Base-by-base conservation (phyloP, 257 asterid species). In the Lycium barbarum region DNA sequence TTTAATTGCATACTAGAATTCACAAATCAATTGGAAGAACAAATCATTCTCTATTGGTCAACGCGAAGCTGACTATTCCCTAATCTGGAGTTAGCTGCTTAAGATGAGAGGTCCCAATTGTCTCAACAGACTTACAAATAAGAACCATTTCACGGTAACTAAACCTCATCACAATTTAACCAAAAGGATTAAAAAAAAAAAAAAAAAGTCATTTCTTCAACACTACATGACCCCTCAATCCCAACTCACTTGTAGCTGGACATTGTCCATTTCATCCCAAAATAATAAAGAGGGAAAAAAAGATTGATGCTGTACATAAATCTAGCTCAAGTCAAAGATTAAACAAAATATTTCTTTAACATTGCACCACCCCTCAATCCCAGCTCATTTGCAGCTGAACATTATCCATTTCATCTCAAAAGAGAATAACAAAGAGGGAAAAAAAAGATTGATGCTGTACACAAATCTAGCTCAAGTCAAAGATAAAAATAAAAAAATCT, bases 181-280 rank as follows among this genome's bases (percentile, higher is more conserved):
- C 12, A n/a, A 18, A 58, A 58, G 22, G 33, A 26, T 26, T 26
- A 26, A 26, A 26, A 26, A 57, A 17, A 26, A 26, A 26, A 57
- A 17, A 63, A n/a, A 22, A 66, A 68, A n/a, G 15, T 68, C 1
- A 68, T 14, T 38, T 68, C 78, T 36, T 38, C 9, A 68, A 36
- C 26, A 15, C 15, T 13, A 36, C 76, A 68, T 13, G 17, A 38
- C 53, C 15, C 53, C 78, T 38, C 54, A 38, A 70, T 38, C 54
- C 78, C 2, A 70, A 53, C 53, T 38, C 78, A 70, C 26, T 38
- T 38, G 78, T 53, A 70, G 53, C 53, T 70, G 78, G 38, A 70
- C 2, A 70, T 0, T 14, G 78, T 70, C 14, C 26, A 68, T 38
- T 38, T 15, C 53, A 68, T 68, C 76, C 7, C 51, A 68, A 68